Evolutionary conservation across 1,139 yeast species (phyloP).

Genomic region (Sugiyamaella xylanicola): DNA sequence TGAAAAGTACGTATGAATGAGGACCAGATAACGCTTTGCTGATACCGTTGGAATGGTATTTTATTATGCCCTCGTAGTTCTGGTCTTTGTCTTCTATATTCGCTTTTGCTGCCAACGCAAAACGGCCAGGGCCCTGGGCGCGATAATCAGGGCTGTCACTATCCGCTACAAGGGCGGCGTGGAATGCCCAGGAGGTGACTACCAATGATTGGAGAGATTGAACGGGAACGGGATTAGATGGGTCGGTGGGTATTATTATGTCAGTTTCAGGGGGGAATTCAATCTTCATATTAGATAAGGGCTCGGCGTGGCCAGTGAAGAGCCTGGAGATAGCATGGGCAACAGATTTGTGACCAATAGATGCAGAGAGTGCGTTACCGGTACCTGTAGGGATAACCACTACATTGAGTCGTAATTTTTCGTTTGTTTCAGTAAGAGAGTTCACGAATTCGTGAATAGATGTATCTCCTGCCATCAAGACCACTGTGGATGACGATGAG

Average conservation of each 20-base stretch:
- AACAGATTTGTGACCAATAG: constrained; percentile 53
- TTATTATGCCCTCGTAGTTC: constrained; percentile 50
- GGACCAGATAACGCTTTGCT: constrained; percentile 42
- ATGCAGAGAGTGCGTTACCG: constrained; percentile 77
- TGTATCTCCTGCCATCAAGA: constrained; percentile 84
- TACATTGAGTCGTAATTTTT: constrained; percentile 41
- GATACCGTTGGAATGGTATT: constrained; percentile 21
- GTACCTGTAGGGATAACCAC: constrained; percentile 77
- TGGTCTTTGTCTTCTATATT: constrained; percentile 53
- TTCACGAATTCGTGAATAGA: constrained; percentile 77
- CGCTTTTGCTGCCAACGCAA: constrained; percentile 64
- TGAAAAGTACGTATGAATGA: constrained; percentile 67
- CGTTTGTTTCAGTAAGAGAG: constrained; percentile 41
- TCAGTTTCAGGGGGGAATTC: constrained; percentile 53
- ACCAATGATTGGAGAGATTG: constrained; percentile 54
- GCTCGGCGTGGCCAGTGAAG: constrained; percentile 40
- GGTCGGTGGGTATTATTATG: background rate
- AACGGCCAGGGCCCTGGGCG: constrained; percentile 64
- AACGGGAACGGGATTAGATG: constrained; percentile 17
- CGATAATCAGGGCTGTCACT: constrained; percentile 71
- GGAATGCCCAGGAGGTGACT: constrained; percentile 83
- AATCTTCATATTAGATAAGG: constrained; percentile 59
- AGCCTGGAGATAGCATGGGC: constrained; percentile 50
- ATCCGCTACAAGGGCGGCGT: constrained; percentile 80
- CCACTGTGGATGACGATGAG: constrained; percentile 47